Percentiles rank a stretch among this genome's conserved stretches.
These are phyloP conservation scores for Solanum neorickii DNA, from an alignment of 257 asterid species.

Conservation along the genomic window DNA sequence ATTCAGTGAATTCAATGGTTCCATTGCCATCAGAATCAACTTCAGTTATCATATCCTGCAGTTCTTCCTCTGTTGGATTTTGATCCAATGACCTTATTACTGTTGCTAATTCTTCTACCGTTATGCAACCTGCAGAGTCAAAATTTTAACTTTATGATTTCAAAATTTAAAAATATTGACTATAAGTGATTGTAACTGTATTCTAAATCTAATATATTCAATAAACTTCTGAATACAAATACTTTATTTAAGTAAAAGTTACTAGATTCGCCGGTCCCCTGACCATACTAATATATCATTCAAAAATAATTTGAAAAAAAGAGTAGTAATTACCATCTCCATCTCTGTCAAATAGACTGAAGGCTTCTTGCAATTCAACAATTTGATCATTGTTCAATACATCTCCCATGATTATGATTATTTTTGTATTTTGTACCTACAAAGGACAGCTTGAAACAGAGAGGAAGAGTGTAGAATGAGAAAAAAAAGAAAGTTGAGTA, in stretches of 20 bases:
- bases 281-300: too few relatives aligned
- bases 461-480: constrained; percentile 1
- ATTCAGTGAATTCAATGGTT: constrained; percentile 35
- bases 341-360: constrained; percentile 39
- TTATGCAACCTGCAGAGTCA: constrained; percentile 21
- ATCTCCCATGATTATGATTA: constrained; percentile 13
- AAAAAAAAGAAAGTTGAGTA: constrained; percentile 11
- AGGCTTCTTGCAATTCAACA: constrained; percentile 40
- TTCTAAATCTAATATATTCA: too few relatives aligned
- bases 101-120: constrained; percentile 35
- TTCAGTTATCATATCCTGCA: constrained; percentile 36
- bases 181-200: too few relatives aligned
- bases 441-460: background rate
- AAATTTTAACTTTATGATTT: background rate
- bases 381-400: constrained; percentile 25
- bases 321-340: constrained; percentile 25
- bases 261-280: background rate
- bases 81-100: constrained; percentile 38
- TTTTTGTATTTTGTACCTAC: background rate
- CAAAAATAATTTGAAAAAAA: background rate
- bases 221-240: too few relatives aligned
- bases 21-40: constrained; percentile 51
- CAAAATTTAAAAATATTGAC: too few relatives aligned
- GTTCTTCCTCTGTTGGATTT: constrained; percentile 36
- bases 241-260: background rate